These are phyloP conservation scores for Xylariaceae sp. DNA, from an alignment of 2,329 filamentous ascomycete species.

Conservation along the genomic window DNA sequence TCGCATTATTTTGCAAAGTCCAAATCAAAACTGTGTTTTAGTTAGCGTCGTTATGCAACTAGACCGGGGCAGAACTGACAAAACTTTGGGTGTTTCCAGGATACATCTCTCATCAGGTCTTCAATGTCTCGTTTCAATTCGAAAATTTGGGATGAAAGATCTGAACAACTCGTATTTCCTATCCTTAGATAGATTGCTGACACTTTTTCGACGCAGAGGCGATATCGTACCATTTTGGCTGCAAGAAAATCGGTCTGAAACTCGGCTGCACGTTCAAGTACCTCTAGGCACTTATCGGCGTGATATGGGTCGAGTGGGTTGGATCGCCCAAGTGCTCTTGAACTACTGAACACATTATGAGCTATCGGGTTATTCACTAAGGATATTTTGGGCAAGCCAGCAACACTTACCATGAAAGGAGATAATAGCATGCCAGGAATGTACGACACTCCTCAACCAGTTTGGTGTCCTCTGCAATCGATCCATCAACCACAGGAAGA, in stretches of 20 bases:
- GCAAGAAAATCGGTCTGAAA: slow-evolving; percentile 31
- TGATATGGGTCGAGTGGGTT: slow-evolving; percentile 32
- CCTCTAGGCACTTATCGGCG: slow-evolving; percentile 32
- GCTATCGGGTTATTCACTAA: neutral
- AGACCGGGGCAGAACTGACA: slow-evolving; percentile 13
- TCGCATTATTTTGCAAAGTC: slow-evolving; percentile 8
- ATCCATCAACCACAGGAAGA: slow-evolving; percentile 7
- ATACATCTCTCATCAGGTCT: slow-evolving; percentile 29
- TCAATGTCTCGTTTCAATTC: slow-evolving; percentile 33
- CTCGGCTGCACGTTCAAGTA: slow-evolving; percentile 25
- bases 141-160: slow-evolving; percentile 32
- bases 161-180: slow-evolving; percentile 28
- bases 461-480: slow-evolving; percentile 22
- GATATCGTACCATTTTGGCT: slow-evolving; percentile 33
- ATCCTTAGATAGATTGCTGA: slow-evolving; percentile 29
- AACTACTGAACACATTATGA: slow-evolving; percentile 26
- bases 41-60: neutral
- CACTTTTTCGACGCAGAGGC: slow-evolving; percentile 34
- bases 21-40: slow-evolving; percentile 14
- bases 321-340: slow-evolving; percentile 34
- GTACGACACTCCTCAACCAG: slow-evolving; percentile 37
- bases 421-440: slow-evolving; percentile 38
- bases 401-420: slow-evolving; percentile 39
- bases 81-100: slow-evolving; percentile 25
- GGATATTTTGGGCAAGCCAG: slow-evolving; percentile 15